Conservation (phyloP, 176 grass and related monocot species). For the Panicum miliaceum region DNA sequence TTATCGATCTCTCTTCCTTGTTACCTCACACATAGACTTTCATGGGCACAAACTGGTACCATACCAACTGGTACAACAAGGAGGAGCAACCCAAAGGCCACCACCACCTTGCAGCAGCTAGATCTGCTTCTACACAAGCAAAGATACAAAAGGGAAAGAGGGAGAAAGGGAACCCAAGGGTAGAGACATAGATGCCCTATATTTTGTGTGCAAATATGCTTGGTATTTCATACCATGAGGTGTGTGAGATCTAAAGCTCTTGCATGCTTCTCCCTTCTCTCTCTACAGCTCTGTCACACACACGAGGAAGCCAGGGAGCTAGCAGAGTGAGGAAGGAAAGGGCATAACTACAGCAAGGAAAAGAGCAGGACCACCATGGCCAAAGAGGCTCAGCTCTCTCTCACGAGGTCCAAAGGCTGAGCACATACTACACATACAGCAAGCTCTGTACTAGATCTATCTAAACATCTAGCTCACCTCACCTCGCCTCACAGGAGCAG, state of each 20-base stretch:
- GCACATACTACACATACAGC: conserved; percentile 58
- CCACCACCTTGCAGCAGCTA: conserved; percentile 21
- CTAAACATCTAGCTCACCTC: conserved; percentile 67
- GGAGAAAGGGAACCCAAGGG: conserved; percentile 32
- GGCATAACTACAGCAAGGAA: conserved; percentile 54
- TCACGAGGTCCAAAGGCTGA: conserved; percentile 37
- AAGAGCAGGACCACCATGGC: conserved; percentile 58
- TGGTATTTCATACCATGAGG: conserved; percentile 47
- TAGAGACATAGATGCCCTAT: conserved; percentile 34
- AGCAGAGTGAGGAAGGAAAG: conserved; percentile 54
- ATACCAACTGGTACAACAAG: conserved; percentile 26
- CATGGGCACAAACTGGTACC: conserved; percentile 26
- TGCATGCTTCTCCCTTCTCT: not conserved
- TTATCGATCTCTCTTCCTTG: conserved; percentile 10
- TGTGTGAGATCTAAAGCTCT: conserved; percentile 56
- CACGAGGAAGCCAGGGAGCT: conserved; percentile 3
- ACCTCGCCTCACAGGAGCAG: conserved; percentile 43
- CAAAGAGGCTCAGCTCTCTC: conserved; percentile 37
- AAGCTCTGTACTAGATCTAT: conserved; percentile 77
- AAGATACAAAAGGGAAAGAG: conserved; percentile 52
- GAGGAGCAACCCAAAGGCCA: conserved; percentile 2
- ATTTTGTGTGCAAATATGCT: conserved; percentile 49
- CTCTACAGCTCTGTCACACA: conserved; percentile 35
- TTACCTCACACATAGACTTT: conserved; percentile 45
- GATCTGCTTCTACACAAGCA: conserved; percentile 62